Base-by-base conservation (phyloP, 371 early-diverging fungal species). In the Aphelidium insulamus region DNA sequence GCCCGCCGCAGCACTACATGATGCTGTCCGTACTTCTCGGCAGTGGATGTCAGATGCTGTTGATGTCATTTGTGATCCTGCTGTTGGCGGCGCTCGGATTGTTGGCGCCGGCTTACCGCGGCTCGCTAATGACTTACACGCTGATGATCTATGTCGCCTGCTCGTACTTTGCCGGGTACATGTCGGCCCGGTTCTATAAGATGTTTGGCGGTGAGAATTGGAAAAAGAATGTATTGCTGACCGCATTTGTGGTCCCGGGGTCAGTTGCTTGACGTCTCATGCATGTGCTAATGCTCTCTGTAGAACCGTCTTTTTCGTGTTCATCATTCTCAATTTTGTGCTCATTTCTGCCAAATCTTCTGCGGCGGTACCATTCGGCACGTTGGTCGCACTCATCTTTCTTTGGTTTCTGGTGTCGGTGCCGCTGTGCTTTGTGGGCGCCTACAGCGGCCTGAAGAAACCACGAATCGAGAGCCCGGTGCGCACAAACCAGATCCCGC, bases 41-140 rank as follows among this genome's bases (percentile, higher is more conserved):
- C 26, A 83, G 66, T 39, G 95, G 95, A 39, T 62, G 72, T 6
- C 95, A 94, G 49, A 52, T 90, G 32, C 62, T 84, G 29, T 67
- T 65, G 41, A 90, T 94, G 91, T 56, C 71, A 4, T 57, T 66
- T 9, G 61, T 75, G 17, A 82, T 78, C 0, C 50, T 61, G 62
- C 72, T 72, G 0, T 84, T 94, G 66, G 91, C 92, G 15, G 69
- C 78, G n/a, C 67, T 94, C 26, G 95, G 95, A 12, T 88, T 94
- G 65, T 59, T 94, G 30, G 84, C 87, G 14, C 92, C 92, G 0
- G 84, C 90, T 0, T 77, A 72, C 50, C 82, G 95, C 30, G 92
- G 92, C 20, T 78, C 88, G 3, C 59, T 94, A 20, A 67, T 66
- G 2, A 90, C 88, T 2, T 73, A 84, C 22, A 76, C 79, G 65